Conservation (phyloP, 1,284 basidiomycete genomes). For the Hemileia vastatrix region DNA sequence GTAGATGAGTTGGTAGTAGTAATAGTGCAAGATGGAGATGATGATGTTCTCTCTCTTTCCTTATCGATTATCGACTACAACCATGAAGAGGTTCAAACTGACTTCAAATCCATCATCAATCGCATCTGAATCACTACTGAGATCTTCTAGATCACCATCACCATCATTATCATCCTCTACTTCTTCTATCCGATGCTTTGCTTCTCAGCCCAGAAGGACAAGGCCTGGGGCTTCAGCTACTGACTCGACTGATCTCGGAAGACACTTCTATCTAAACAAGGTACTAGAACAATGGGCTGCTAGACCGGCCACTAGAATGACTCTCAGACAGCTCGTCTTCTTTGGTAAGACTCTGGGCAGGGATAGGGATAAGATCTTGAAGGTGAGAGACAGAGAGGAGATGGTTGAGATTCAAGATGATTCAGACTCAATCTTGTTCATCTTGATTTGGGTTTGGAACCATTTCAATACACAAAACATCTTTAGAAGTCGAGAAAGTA, state of each 20-base stretch:
- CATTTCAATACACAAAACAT: no score
- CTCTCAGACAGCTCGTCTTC: constrained; percentile 67
- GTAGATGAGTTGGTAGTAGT: background rate
- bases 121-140: background rate
- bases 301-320: constrained; percentile 61
- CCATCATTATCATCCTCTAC: no score
- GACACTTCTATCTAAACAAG: constrained; percentile 78
- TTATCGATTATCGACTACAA: background rate
- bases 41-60: background rate
- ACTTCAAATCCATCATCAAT: background rate
- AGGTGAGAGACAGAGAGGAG: no score
- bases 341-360: constrained; percentile 30
- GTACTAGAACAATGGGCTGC: constrained; percentile 72
- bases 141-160: no score
- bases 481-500: no score
- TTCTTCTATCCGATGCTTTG: background rate
- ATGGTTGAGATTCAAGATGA: no score
- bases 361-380: no score
- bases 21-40: background rate
- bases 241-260: constrained; percentile 24
- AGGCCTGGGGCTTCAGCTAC: background rate
- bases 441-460: no score
- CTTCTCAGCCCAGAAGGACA: background rate
- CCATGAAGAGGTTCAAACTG: background rate
- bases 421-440: no score